These are phyloP conservation scores for Neurospora sp. DNA, from an alignment of 495 filamentous ascomycete genomes.

Conservation along the genomic window DNA sequence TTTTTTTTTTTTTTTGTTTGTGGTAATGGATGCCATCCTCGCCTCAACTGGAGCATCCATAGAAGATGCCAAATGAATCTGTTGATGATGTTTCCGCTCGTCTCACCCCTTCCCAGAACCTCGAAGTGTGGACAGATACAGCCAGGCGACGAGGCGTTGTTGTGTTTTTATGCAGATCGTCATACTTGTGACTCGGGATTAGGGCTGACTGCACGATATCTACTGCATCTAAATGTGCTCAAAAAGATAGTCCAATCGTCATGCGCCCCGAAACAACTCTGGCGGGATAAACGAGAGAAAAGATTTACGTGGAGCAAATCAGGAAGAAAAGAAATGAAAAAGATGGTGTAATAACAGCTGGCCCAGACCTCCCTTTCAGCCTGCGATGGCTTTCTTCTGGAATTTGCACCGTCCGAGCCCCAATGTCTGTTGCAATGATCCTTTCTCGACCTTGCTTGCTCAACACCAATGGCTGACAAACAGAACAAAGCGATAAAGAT, in stretches of 20 bases:
- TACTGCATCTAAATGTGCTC: neutral
- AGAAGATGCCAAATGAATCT: neutral
- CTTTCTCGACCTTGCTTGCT: neutral
- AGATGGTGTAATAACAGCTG: neutral
- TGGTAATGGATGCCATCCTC: neutral
- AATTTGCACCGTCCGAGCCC: neutral
- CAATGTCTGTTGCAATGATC: neutral
- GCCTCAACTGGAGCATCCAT: neutral
- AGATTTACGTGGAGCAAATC: neutral
- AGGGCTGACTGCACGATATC: neutral
- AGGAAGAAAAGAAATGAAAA: neutral
- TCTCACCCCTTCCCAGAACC: neutral
- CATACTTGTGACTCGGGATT: neutral
- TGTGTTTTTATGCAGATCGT: neutral
- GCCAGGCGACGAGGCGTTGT: neutral
- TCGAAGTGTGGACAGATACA: neutral
- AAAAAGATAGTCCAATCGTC: neutral
- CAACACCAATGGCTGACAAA: neutral
- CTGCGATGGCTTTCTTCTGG: neutral
- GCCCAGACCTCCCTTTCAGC: neutral
- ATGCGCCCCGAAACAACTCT: neutral
- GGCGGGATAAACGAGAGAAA: neutral
- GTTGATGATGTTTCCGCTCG: neutral
- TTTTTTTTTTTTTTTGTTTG: neutral
- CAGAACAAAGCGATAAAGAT: neutral